phyloP scores from a whole-genome alignment of 2,329 filamentous ascomycete species.

The Coniella vitis region DNA sequence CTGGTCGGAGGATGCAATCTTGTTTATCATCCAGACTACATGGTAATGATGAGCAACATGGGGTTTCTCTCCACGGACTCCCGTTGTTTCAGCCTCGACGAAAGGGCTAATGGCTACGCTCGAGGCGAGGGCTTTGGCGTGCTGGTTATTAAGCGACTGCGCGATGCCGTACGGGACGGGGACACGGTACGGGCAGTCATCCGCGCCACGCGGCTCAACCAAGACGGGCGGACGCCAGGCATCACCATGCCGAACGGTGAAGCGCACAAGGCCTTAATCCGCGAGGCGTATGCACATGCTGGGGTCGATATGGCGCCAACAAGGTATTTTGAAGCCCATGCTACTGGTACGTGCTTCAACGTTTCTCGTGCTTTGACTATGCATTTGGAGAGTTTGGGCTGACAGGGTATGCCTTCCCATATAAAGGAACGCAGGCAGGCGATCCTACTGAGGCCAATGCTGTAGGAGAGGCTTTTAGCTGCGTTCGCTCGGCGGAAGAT shows the following conservation, averaged over 20 bases:
- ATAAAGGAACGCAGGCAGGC: too few relatives aligned
- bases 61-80: background rate
- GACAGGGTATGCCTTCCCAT: too few relatives aligned
- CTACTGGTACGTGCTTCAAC: background rate
- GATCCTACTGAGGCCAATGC: too few relatives aligned
- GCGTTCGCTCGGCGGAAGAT: too few relatives aligned
- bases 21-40: background rate
- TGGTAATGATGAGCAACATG: background rate
- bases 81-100: slow-evolving; percentile 23
- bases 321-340: background rate
- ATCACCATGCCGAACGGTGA: slow-evolving; percentile 31
- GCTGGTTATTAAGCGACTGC: slow-evolving; percentile 31
- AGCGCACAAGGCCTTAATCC: slow-evolving; percentile 25
- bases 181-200: slow-evolving; percentile 30
- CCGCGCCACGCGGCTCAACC: slow-evolving; percentile 24
- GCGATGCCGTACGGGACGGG: slow-evolving; percentile 31
- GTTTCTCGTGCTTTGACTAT: too few relatives aligned
- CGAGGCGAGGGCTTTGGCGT: slow-evolving; percentile 26
- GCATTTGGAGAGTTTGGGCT: too few relatives aligned
- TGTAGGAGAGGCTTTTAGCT: too few relatives aligned
- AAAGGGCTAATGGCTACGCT: slow-evolving; percentile 26
- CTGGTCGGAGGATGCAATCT: background rate
- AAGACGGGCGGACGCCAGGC: slow-evolving; percentile 32
- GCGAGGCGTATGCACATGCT: slow-evolving; percentile 20
- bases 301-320: background rate